Evolutionary conservation across 108 stramenopile genomes (phyloP).

Genomic region (Stephanodiscus minutulus): DNA sequence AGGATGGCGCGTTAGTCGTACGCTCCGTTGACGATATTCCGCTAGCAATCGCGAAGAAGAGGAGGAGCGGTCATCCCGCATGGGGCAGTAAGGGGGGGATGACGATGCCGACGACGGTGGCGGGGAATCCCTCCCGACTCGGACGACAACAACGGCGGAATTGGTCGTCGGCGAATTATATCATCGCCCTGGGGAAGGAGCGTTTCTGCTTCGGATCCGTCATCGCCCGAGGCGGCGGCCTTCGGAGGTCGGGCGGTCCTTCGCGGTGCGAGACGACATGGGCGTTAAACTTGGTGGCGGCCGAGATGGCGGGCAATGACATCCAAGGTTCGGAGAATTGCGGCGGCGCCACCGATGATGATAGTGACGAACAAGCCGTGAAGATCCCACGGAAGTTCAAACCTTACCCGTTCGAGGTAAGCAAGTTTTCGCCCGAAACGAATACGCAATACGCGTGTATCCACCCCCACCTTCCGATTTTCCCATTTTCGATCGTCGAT

Average conservation of each 20-base stretch:
- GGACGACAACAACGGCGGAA: not conserved
- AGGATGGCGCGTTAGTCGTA: not conserved
- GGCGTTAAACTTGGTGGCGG: constrained; percentile 22
- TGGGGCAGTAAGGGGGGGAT: not conserved
- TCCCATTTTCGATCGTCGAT: no score
- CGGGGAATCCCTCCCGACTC: not conserved
- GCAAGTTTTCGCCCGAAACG: not conserved
- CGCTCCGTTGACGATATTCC: not conserved
- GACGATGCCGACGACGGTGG: not conserved
- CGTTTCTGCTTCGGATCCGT: no score
- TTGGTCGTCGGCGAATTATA: no score
- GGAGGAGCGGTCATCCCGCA: no score
- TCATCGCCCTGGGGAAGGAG: no score
- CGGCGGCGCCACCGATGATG: constrained; percentile 5
- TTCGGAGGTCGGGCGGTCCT: not conserved
- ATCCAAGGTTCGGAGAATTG: constrained; percentile 2
- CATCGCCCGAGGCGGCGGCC: no score
- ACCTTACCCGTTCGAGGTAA: constrained; percentile 46
- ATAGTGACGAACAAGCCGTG: not conserved
- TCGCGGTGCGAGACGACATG: not conserved
- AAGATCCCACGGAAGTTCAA: constrained; percentile 48
- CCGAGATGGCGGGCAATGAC: not conserved
- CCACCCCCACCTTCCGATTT: not conserved
- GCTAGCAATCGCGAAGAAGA: no score
- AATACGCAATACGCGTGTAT: no score